Conservation (phyloP, 2,329 filamentous ascomycete genomes). For the Daldinia sp. region DNA sequence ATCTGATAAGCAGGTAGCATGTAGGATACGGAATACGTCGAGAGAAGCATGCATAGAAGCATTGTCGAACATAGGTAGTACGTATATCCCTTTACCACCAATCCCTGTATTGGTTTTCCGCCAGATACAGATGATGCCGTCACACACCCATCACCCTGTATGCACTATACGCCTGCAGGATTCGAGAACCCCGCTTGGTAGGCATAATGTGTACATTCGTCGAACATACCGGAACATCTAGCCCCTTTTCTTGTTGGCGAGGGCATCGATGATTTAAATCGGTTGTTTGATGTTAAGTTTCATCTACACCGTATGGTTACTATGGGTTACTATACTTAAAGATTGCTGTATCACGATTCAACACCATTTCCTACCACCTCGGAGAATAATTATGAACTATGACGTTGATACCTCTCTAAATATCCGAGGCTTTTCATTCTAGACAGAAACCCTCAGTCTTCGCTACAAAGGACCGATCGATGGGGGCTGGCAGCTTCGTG, state of each 20-base stretch:
- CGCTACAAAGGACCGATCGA: slow-evolving; percentile 22
- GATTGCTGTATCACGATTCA: no score
- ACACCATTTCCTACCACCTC: no score
- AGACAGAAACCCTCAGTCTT: not conserved
- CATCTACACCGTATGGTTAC: not conserved
- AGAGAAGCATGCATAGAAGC: slow-evolving; percentile 39
- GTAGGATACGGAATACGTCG: not conserved
- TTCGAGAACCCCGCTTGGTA: slow-evolving; percentile 18
- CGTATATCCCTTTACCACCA: slow-evolving; percentile 1
- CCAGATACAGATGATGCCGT: slow-evolving; percentile 9
- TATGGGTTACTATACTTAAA: not conserved
- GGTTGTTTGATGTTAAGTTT: not conserved
- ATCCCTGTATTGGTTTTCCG: slow-evolving; percentile 16
- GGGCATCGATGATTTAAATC: not conserved
- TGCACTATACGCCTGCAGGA: slow-evolving; percentile 22
- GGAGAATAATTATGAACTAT: not conserved
- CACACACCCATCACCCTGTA: slow-evolving; percentile 6
- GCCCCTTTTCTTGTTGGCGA: slow-evolving; percentile 24
- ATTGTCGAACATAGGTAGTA: slow-evolving; percentile 20
- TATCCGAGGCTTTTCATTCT: not conserved
- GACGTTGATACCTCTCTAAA: not conserved
- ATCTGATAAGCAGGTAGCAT: slow-evolving; percentile 1
- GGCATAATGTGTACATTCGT: slow-evolving; percentile 3
- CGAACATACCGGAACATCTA: not conserved
- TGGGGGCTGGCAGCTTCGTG: slow-evolving; percentile 12